Base-by-base conservation (phyloP, 768 basidiomycete genomes). In the Tephrocybe rancida region DNA sequence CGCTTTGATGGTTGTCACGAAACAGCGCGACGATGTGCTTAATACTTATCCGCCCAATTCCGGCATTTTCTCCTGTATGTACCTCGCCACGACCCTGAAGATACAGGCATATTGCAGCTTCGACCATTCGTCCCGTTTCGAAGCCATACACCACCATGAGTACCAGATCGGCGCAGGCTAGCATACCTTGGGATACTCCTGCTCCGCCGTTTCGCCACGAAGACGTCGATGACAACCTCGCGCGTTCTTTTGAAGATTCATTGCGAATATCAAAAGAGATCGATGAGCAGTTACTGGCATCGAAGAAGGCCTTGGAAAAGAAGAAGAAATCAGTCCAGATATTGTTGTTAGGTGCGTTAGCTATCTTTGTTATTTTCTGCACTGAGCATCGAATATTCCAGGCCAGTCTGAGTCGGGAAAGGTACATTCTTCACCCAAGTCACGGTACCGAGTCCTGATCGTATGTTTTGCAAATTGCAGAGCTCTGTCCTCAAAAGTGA, bases 361-460 rank as follows among this genome's bases (percentile, higher is more conserved):
- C 5, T 22, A 35, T 25, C 2, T 30, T 4, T 54, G 30, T 44
- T 24, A 27, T 37, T 27, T 5, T 25, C 52, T 21, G 19, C 18
- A 24, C 21, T 29, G 14, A n/a, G 32, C 35, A 42, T 50, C 45
- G 27, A 22, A 18, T n/a, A 5, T 10, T 45, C 19, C 44, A 84
- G 83, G 83, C 30, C 83, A 85, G 69, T 79, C 82, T 5, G 82
- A 84, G 66, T 83, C 82, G 1, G 83, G 83, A 43, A 85, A 81
- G 66, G 78, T 76, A 24, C 54, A 13, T 34, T 29, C n/a, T 14
- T 35, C 35, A 48, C 18, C 5, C 22, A 11, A 21, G 19, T 18
- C 46, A 18, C 50, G 10, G 25, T 54, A 2, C 46, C 45, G 11
- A 35, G 34, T n/a, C 9, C 5, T 6, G 1, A n/a, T n/a, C n/a